Base-by-base conservation (phyloP, 345 rosid species). In the Mallotus nudiflorus region DNA sequence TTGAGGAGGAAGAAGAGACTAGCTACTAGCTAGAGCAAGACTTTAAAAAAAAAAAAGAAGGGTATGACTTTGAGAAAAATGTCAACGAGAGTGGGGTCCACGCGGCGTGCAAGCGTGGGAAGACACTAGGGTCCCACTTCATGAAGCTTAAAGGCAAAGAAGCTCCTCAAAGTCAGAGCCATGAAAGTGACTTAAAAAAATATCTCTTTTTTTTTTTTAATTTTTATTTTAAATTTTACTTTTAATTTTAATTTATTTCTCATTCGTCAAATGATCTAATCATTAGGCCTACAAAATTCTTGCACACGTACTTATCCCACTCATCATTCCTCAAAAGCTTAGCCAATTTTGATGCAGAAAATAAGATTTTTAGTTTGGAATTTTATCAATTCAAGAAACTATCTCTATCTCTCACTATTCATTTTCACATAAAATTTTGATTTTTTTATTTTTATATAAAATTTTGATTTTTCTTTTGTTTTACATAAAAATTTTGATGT, bases 81-180 rank as follows among this genome's bases (percentile, higher is more conserved):
- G 91, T 87, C 89, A 87, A 85, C 81, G 64, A 9, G 19, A 16
- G 31, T 52, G 81, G 92, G 88, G 61, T 67, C 89, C 87, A 80
- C 76, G 69, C 82, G 82, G 82, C 84, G 86, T 82, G 86, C 89
- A 79, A 77, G 92, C 92, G 88, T 88, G 88, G 83, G 61, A 67
- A 54, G 86, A 85, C 85, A 77, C 2, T 4, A 73, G 84, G 89
- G 80, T 15, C 88, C 89, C 83, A 72, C 66, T 45, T 27, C 9
- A 28, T 18, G 12, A 29, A 45, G 8, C 42, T 10, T 4, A 9
- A 55, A 51, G 53, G 31, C 71, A 49, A 25, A 1, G 40, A 1
- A n/a, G 16, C 10, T 28, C 74, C 78, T 75, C 63, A 5, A 75
- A 87, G 87, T 87, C 87, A 83, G 91, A 81, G 78, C 86, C 84